phyloP scores from a whole-genome alignment of 306 rosid genomes.

The Cicer cuneatum region DNA sequence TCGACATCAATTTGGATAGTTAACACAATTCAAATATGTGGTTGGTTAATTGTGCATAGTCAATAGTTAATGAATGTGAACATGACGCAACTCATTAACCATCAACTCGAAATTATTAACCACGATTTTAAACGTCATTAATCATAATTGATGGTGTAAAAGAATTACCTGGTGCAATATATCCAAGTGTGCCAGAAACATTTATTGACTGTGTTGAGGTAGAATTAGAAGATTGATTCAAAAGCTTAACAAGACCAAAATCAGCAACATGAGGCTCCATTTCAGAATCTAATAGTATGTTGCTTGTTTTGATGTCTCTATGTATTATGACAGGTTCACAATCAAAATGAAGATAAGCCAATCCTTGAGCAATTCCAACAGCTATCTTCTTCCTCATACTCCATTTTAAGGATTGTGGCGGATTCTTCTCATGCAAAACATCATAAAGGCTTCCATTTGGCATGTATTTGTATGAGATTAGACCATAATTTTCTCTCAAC shows the following conservation, averaged over 20 bases:
- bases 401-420: conserved; percentile 63
- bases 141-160: background rate
- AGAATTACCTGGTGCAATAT: conserved; percentile 76
- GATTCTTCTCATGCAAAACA: conserved; percentile 61
- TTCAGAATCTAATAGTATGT: conserved; percentile 77
- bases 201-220: conserved; percentile 44
- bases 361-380: conserved; percentile 71
- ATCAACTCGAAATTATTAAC: too few relatives aligned
- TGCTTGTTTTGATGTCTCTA: conserved; percentile 77
- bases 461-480: conserved; percentile 69
- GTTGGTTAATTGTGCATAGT: too few relatives aligned
- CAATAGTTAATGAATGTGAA: too few relatives aligned
- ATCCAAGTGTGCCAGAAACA: conserved; percentile 72
- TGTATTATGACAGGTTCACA: conserved; percentile 78
- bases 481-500: conserved; percentile 62
- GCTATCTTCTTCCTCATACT: conserved; percentile 64
- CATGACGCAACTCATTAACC: too few relatives aligned
- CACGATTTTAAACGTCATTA: too few relatives aligned
- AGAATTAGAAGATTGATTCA: conserved; percentile 64
- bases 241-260: conserved; percentile 79
- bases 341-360: conserved; percentile 78
- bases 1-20: too few relatives aligned
- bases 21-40: too few relatives aligned
- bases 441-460: conserved; percentile 87
- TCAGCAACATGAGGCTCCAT: conserved; percentile 81